Conservation (phyloP, 208 protist species). For the Wallacemonas sp. region DNA sequence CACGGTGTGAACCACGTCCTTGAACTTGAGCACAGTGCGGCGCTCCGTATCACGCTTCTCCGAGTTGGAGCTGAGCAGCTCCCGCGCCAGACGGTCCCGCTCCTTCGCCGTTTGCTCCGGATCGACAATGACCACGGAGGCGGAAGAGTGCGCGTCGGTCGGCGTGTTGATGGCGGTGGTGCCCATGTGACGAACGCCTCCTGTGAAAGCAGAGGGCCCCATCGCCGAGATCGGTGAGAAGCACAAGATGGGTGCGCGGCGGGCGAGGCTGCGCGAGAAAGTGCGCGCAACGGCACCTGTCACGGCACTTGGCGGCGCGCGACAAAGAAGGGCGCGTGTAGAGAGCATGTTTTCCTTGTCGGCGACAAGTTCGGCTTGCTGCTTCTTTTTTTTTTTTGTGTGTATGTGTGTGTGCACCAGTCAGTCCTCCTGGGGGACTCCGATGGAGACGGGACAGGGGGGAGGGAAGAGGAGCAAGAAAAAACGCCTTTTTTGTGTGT, state of each 20-base stretch:
- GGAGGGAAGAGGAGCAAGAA: too few species aligned
- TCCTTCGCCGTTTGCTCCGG: conserved; percentile 47
- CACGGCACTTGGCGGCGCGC: neutral
- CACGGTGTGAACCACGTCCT: conserved; percentile 65
- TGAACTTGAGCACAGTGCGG: conserved; percentile 32
- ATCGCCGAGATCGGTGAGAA: neutral
- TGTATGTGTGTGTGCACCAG: neutral
- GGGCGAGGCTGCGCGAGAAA: too few species aligned
- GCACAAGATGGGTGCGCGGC: neutral
- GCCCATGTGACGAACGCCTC: neutral
- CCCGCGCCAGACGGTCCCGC: conserved; percentile 61
- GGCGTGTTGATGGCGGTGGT: conserved; percentile 7
- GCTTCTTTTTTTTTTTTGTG: conserved; percentile 1
- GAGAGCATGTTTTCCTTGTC: neutral
- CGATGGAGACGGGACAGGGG: neutral
- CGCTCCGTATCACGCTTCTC: conserved; percentile 20
- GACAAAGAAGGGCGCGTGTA: neutral
- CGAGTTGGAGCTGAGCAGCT: conserved; percentile 53
- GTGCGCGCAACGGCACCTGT: too few species aligned
- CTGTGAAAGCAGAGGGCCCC: neutral
- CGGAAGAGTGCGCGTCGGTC: conserved; percentile 39
- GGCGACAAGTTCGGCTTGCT: neutral
- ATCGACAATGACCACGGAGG: conserved; percentile 60
- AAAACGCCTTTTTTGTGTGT: too few species aligned
- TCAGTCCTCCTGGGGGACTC: neutral